phyloP scores from a whole-genome alignment of 495 filamentous ascomycete genomes.

The Penicillium parvum region DNA sequence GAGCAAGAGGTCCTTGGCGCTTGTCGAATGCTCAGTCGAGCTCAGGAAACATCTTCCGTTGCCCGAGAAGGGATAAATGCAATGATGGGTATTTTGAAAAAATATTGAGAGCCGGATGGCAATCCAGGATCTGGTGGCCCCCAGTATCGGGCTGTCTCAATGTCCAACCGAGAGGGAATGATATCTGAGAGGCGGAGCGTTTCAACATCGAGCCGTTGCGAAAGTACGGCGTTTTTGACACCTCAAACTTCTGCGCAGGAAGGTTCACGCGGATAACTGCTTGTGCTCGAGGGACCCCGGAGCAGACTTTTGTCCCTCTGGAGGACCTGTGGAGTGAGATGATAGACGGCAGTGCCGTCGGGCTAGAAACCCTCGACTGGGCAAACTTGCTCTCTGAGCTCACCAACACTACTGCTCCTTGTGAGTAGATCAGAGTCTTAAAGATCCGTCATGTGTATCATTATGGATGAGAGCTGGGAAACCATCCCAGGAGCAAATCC shows the following conservation, averaged over 20 bases:
- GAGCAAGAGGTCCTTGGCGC: slow-evolving; percentile 45
- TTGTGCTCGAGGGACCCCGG: too few species aligned
- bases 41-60: slow-evolving; percentile 28
- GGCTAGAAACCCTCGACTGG: slow-evolving; percentile 27
- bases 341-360: slow-evolving; percentile 26
- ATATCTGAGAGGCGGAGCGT: too few species aligned
- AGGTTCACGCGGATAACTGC: too few species aligned
- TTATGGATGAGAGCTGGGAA: slow-evolving; percentile 26
- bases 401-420: slow-evolving; percentile 17
- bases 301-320: too few species aligned
- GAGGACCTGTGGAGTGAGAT: slow-evolving; percentile 38
- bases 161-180: too few species aligned
- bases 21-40: slow-evolving; percentile 40
- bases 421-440: too few species aligned
- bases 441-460: slow-evolving; percentile 27
- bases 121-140: background rate
- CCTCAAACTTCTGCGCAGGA: slow-evolving; percentile 1
- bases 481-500: slow-evolving; percentile 20
- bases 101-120: slow-evolving; percentile 28
- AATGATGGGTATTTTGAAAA: slow-evolving; percentile 34
- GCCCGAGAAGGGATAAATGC: slow-evolving; percentile 32
- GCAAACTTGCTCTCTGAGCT: slow-evolving; percentile 32
- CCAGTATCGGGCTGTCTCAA: too few species aligned
- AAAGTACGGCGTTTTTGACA: too few species aligned
- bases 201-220: too few species aligned